Conservation (phyloP, 768 basidiomycete genomes). For the Suillus variegatus region DNA sequence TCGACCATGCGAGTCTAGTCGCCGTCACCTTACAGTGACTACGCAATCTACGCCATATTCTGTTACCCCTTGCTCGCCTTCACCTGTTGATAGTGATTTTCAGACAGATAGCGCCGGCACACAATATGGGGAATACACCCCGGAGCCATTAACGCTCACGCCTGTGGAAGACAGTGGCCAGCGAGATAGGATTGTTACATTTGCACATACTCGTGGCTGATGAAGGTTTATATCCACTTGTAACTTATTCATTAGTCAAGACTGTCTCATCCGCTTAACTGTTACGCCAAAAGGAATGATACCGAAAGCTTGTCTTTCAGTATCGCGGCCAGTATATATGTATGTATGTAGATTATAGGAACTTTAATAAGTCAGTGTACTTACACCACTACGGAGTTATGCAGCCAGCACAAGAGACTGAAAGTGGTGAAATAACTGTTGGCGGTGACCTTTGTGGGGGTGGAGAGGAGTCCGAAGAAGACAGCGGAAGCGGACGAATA, state of each 20-base stretch:
- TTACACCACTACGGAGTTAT: neutral
- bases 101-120: slow-evolving; percentile 1
- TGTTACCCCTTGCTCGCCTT: slow-evolving; percentile 5
- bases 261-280: no score
- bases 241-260: no score
- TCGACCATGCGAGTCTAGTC: neutral
- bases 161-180: slow-evolving; percentile 10
- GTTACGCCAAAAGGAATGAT: no score
- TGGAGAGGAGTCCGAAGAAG: neutral
- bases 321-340: no score
- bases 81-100: neutral
- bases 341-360: no score
- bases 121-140: slow-evolving; percentile 7
- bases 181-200: slow-evolving; percentile 8
- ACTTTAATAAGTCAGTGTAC: no score
- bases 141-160: slow-evolving; percentile 10
- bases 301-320: no score
- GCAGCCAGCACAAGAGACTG: neutral
- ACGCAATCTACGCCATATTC: slow-evolving; percentile 3
- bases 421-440: neutral
- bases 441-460: neutral
- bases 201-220: slow-evolving; percentile 1
- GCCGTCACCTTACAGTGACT: neutral
- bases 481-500: neutral
- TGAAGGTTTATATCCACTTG: neutral